A percentile compares a stretch with the other conserved stretches of the same genome.
Conservation (phyloP, 805 yeast genomes). For the Hanseniaspora lachancei region DNA sequence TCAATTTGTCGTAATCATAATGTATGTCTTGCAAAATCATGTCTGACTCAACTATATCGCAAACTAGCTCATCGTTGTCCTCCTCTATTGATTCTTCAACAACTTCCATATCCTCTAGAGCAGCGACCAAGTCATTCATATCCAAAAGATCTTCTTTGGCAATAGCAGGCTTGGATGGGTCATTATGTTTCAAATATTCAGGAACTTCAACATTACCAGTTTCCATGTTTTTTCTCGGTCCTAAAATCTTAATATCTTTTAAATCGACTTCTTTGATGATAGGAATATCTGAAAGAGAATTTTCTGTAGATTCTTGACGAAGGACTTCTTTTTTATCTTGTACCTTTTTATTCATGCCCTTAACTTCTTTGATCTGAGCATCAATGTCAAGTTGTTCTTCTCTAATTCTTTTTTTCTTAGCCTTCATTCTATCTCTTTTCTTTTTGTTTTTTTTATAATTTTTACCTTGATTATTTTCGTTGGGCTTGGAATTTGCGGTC, state of each 20-base stretch:
- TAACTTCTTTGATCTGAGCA: not conserved
- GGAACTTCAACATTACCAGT: slow-evolving; percentile 4
- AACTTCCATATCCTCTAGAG: slow-evolving; percentile 16
- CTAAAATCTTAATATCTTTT: slow-evolving; percentile 12
- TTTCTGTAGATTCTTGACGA: not conserved
- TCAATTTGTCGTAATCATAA: slow-evolving; percentile 10
- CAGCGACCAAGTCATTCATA: slow-evolving; percentile 23
- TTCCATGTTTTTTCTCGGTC: slow-evolving; percentile 2
- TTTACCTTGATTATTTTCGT: slow-evolving; percentile 1
- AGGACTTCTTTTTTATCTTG: not conserved
- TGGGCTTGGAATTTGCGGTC: not conserved
- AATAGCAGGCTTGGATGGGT: slow-evolving; percentile 15
- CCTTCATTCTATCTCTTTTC: slow-evolving; percentile 1
- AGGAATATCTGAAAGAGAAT: not conserved
- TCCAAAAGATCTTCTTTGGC: slow-evolving; percentile 23
- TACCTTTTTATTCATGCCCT: not conserved
- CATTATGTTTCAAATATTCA: slow-evolving; percentile 10
- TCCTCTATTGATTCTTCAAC: slow-evolving; percentile 16
- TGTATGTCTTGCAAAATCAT: slow-evolving; percentile 1
- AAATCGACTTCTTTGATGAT: slow-evolving; percentile 14
- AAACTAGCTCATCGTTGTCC: not conserved
- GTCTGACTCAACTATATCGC: not conserved
- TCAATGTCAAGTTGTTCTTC: not conserved
- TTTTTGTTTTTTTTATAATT: slow-evolving; percentile 9
- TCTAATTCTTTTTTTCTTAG: not conserved